Evolutionary conservation across 2,329 filamentous ascomycete genomes (phyloP).

Genomic region (Penicillium sp.): DNA sequence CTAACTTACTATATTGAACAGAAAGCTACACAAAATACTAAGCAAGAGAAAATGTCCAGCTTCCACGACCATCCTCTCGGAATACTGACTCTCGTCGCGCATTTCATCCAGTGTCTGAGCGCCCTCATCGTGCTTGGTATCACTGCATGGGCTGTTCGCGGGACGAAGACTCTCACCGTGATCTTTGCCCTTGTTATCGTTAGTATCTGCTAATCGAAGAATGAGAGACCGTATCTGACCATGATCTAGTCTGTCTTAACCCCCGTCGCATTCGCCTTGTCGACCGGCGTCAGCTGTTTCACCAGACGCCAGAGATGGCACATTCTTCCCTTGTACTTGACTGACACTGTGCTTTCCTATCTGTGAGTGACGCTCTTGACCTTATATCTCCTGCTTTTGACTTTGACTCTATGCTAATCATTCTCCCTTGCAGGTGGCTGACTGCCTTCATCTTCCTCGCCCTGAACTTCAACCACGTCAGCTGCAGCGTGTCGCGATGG

Average conservation of each 20-base stretch:
- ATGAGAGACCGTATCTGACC: background rate
- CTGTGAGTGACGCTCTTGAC: slow-evolving; percentile 9
- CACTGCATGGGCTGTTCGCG: slow-evolving; percentile 21
- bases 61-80: slow-evolving; percentile 15
- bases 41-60: slow-evolving; percentile 1
- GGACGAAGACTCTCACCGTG: slow-evolving; percentile 21
- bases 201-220: background rate
- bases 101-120: slow-evolving; percentile 14
- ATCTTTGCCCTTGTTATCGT: slow-evolving; percentile 21
- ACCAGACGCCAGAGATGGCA: slow-evolving; percentile 12
- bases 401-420: background rate
- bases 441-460: slow-evolving; percentile 24
- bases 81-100: slow-evolving; percentile 10
- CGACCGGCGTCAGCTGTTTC: slow-evolving; percentile 8
- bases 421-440: slow-evolving; percentile 16
- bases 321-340: slow-evolving; percentile 10
- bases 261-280: slow-evolving; percentile 6
- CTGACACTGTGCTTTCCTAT: slow-evolving; percentile 16
- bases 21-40: background rate
- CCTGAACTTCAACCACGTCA: slow-evolving; percentile 17
- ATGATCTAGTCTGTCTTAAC: slow-evolving; percentile 13
- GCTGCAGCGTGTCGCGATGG: slow-evolving; percentile 16
- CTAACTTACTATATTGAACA: background rate
- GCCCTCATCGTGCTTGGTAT: slow-evolving; percentile 23
- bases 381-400: background rate